Base-by-base conservation (phyloP, 495 filamentous ascomycete species). In the Penicillium nucicola region DNA sequence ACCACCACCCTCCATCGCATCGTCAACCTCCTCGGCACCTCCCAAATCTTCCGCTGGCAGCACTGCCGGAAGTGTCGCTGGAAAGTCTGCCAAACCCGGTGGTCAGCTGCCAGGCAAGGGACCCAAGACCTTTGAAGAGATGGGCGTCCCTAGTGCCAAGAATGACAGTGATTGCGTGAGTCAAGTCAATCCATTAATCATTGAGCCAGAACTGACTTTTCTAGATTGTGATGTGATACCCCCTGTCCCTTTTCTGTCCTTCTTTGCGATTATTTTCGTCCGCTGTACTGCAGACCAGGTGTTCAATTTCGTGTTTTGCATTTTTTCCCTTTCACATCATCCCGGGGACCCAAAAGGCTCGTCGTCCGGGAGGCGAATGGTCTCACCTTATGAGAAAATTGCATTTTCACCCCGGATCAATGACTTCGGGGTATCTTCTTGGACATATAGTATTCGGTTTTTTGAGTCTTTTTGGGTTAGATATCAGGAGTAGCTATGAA, bases 101-200 rank as follows among this genome's bases (percentile, higher is more conserved):
- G 51, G 48, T 33, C 78, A 76, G 45, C 78, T 77, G 20, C 80
- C 84, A 15, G 82, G 84, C 40, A 88, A 89, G 64, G 93, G 95
- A 9, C 93, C 93, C 4, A 89, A 95, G 66, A 98, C 93, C 3
- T 98, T 98, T 64, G 92, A 97, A 62, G 91, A 92, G 62, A 98
- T 98, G 93, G 92, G 92, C 45, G 90, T 98, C 55, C 88, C 89
- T 12, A 77, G 80, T 56, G 84, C 76, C 23, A 88, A 89, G 65
- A 79, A 86, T 51, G 88, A 95, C 30, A 80, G 79, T 53, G 92
- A 97, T 67, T 98, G 93, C 69, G 93, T 96, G 85, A 83, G 92
- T 79, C 33, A 28, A 43, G 12, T 34, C 14, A 5, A 28, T 47
- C 50, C n/a, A 33, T 30, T 20, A 19, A 44, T 37, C 10, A 19